These are phyloP conservation scores for Stenogyne calaminthoides DNA, from an alignment of 305 asterid genomes.

Conservation along the genomic window DNA sequence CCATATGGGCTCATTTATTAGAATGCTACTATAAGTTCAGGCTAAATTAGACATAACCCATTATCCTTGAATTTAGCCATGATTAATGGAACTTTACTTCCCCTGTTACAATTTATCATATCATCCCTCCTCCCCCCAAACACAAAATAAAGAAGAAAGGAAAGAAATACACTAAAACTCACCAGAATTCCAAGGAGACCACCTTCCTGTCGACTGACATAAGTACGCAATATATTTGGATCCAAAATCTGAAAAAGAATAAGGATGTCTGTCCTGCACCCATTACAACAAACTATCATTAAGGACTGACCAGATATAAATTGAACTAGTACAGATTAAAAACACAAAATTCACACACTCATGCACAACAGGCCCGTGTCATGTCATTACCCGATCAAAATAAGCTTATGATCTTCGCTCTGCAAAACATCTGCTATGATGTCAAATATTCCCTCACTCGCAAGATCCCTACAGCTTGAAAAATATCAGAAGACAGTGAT, in stretches of 20 bases:
- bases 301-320: conserved; percentile 27
- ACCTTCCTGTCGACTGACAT: conserved; percentile 77
- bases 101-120: background rate
- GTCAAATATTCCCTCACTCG: conserved; percentile 86
- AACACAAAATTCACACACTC: conserved; percentile 1
- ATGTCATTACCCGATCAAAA: conserved; percentile 81
- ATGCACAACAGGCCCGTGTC: background rate
- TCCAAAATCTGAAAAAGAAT: conserved; percentile 85
- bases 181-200: conserved; percentile 88
- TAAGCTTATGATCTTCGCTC: conserved; percentile 84
- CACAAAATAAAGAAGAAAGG: background rate
- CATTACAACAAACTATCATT: conserved; percentile 41
- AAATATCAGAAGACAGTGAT: conserved; percentile 8
- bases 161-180: conserved; percentile 26
- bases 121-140: background rate
- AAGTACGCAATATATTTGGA: conserved; percentile 76
- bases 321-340: background rate
- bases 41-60: background rate
- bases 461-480: conserved; percentile 82
- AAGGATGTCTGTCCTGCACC: conserved; percentile 98
- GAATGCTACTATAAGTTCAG: background rate
- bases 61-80: conserved; percentile 8
- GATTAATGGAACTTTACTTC: background rate
- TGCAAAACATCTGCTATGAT: conserved; percentile 74
- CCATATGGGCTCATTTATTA: background rate